These are phyloP conservation scores for Trichoderma brevicompactum DNA, from an alignment of 2,329 filamentous ascomycete genomes.

Conservation along the genomic window DNA sequence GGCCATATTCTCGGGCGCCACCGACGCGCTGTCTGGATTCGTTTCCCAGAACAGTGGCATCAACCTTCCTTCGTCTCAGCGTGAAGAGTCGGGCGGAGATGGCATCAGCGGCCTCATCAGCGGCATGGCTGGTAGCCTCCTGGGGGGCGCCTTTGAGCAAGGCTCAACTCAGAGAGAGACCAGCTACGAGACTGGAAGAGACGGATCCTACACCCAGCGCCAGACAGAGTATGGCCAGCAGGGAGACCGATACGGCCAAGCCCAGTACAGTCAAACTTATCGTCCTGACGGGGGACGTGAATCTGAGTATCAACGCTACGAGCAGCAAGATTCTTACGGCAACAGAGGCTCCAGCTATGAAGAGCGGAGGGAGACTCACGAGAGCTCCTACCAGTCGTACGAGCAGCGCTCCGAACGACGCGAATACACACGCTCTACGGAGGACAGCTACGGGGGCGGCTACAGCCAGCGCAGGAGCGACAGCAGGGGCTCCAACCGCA, in stretches of 20 bases:
- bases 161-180: constrained; percentile 59
- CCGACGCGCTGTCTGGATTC: constrained; percentile 55
- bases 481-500: constrained; percentile 34
- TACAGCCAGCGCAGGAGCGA: constrained; percentile 31
- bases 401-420: constrained; percentile 62
- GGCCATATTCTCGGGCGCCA: constrained; percentile 62
- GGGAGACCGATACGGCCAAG: constrained; percentile 62
- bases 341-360: constrained; percentile 59
- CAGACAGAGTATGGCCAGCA: constrained; percentile 65
- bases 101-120: constrained; percentile 73
- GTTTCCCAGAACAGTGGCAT: constrained; percentile 53
- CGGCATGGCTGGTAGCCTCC: constrained; percentile 64
- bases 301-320: constrained; percentile 65
- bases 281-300: constrained; percentile 61
- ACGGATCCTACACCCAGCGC: constrained; percentile 65
- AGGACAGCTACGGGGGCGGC: constrained; percentile 36
- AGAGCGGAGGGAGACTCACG: constrained; percentile 59
- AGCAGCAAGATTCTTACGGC: constrained; percentile 55
- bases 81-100: constrained; percentile 57
- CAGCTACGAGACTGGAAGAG: constrained; percentile 57
- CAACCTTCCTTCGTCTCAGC: constrained; percentile 42
- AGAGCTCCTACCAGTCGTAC: constrained; percentile 58
- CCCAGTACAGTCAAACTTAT: constrained; percentile 62
- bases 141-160: constrained; percentile 63
- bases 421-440: constrained; percentile 47